A percentile compares a stretch with the other conserved stretches of the same genome.
These are phyloP conservation scores for Balansia obtecta DNA, from an alignment of 2,329 filamentous ascomycete genomes.

Conservation along the genomic window DNA sequence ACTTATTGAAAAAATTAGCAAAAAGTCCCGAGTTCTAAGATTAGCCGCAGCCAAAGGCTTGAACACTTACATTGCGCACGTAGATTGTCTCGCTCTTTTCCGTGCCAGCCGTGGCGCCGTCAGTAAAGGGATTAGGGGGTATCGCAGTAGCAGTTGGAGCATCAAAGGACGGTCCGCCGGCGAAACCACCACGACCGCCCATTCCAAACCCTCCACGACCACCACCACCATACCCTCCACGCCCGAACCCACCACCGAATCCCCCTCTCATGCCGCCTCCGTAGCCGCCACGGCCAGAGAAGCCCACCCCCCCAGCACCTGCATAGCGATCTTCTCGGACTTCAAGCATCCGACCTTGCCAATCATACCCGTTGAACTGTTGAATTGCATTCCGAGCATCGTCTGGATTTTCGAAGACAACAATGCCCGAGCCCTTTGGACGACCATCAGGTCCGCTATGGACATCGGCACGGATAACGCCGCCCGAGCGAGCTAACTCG, in stretches of 20 bases:
- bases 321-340: slow-evolving; percentile 95
- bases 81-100: slow-evolving; percentile 80
- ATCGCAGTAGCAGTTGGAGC: slow-evolving; percentile 33
- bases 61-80: slow-evolving; percentile 77
- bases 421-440: slow-evolving; percentile 93
- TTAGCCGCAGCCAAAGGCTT: neutral
- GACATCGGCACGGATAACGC: slow-evolving; percentile 89
- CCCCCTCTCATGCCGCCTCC: slow-evolving; percentile 47
- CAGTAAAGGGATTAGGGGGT: slow-evolving; percentile 83
- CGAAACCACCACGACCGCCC: slow-evolving; percentile 24
- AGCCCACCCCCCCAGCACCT: slow-evolving; percentile 44
- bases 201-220: slow-evolving; percentile 30
- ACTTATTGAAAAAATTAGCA: slow-evolving; percentile 35
- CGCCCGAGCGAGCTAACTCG: slow-evolving; percentile 46
- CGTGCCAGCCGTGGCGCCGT: slow-evolving; percentile 76
- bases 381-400: slow-evolving; percentile 93
- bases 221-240: slow-evolving; percentile 38
- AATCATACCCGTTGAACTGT: slow-evolving; percentile 97
- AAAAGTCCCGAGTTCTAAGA: neutral
- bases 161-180: slow-evolving; percentile 37
- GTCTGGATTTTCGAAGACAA: slow-evolving; percentile 88
- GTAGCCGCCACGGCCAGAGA: slow-evolving; percentile 45
- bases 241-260: slow-evolving; percentile 41
- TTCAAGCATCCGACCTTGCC: slow-evolving; percentile 87
- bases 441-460: slow-evolving; percentile 84